Evolutionary conservation across 2,329 filamentous ascomycete genomes (phyloP).

Genomic region (Tolypocladium ovalisporum): DNA sequence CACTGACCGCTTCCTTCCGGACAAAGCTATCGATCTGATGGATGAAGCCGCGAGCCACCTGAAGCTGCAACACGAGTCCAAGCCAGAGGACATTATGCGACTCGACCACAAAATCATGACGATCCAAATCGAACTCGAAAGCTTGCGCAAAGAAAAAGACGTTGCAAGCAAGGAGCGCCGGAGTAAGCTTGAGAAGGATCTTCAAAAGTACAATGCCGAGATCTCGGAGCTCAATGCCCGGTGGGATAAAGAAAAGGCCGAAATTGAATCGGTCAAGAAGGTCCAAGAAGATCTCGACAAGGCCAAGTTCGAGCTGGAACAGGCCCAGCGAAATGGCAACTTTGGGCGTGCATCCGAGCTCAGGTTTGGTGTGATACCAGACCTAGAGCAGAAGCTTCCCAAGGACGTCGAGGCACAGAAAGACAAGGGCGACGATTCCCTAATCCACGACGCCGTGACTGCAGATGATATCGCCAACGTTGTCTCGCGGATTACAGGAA

Average conservation of each 20-base stretch:
- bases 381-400: conserved; percentile 67
- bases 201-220: conserved; percentile 70
- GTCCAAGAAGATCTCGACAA: conserved; percentile 82
- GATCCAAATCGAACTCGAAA: conserved; percentile 93
- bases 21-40: conserved; percentile 95
- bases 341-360: conserved; percentile 87
- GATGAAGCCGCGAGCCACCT: conserved; percentile 90
- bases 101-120: conserved; percentile 95
- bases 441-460: conserved; percentile 92
- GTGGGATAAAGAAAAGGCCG: conserved; percentile 82
- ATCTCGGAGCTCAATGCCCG: conserved; percentile 62
- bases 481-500: conserved; percentile 83
- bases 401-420: conserved; percentile 49
- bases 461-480: conserved; percentile 89
- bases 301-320: conserved; percentile 74
- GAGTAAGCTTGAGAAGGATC: conserved; percentile 68
- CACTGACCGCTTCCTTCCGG: conserved; percentile 87
- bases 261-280: conserved; percentile 80
- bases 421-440: conserved; percentile 32
- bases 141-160: conserved; percentile 86
- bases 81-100: conserved; percentile 86
- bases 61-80: conserved; percentile 89
- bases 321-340: conserved; percentile 77
- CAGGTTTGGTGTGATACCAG: conserved; percentile 77
- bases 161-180: conserved; percentile 78